These are phyloP conservation scores for Candolleomyces aberdarensis DNA, from an alignment of 768 basidiomycete species.

Conservation along the genomic window DNA sequence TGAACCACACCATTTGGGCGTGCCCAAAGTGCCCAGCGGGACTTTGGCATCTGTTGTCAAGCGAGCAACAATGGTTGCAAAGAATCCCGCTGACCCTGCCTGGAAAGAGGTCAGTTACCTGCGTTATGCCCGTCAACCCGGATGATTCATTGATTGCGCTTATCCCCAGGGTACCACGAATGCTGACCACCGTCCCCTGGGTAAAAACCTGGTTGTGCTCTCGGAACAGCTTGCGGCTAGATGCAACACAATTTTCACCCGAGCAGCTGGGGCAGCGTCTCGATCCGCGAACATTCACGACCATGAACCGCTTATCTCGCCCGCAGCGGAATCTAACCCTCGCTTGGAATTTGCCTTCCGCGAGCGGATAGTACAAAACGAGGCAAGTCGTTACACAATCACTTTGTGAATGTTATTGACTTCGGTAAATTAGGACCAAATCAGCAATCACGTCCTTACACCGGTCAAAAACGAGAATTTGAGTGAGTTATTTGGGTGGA, in stretches of 20 bases:
- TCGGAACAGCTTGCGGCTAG: conserved; percentile 56
- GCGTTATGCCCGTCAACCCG: conserved; percentile 14
- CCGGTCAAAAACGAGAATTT: conserved; percentile 30
- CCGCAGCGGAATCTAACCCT: conserved; percentile 3
- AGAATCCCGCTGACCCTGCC: conserved; percentile 42
- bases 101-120: conserved; percentile 50
- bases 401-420: conserved; percentile 16
- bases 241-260: conserved; percentile 60
- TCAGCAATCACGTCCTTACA: conserved; percentile 22
- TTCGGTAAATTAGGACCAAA: not conserved
- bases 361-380: conserved; percentile 53
- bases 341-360: conserved; percentile 28
- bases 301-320: conserved; percentile 16
- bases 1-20: conserved; percentile 45
- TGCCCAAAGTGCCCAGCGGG: conserved; percentile 31
- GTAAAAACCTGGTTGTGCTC: conserved; percentile 67
- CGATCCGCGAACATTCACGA: conserved; percentile 45
- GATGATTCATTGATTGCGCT: conserved; percentile 24
- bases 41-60: conserved; percentile 41
- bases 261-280: conserved; percentile 59
- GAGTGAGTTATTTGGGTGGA: conserved; percentile 16
- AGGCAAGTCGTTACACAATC: conserved; percentile 45
- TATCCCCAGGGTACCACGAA: conserved; percentile 38
- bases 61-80: conserved; percentile 46
- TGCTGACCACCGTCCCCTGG: conserved; percentile 53